Evolutionary conservation across 2,329 filamentous ascomycete genomes (phyloP), one percentile per base, ranked within the genome.

Genomic region (Aspergillus transmontanensis): DNA sequence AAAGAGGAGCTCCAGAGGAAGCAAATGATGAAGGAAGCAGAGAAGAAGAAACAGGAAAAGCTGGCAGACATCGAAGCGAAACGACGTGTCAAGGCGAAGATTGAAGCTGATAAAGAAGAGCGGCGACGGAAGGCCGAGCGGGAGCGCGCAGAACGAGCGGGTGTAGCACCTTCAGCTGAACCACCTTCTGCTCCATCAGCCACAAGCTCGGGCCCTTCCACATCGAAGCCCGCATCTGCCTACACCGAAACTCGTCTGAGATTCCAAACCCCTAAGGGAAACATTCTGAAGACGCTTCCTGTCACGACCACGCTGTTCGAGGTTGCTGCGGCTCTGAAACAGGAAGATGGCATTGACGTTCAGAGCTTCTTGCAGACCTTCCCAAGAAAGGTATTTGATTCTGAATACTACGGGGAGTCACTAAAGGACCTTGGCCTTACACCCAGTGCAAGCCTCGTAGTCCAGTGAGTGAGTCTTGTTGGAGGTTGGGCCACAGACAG

Each of bases 291-390:
- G 85, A 94, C 91, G 0, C 89, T 96, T 67, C 89, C 93, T 0
- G 93, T 92, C 6, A 92, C 96, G 63, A 96, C 93, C 3, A 98
- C 95, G 0, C 81, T 99, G 12, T 97, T 97, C 71, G 94, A 99
- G 80, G 89, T 99, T 57, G 93, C 92, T 0, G 88, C 94, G 70
- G 86, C 89, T 62, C 76, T 99, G 28, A 82, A 88, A 74, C 78
- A 86, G 57, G 92, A 97, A 66, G 88, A 86, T 57, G 92, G 91
- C 0, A 77, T 86, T 6, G 80, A 87, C 3, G 90, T 96, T 16
- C 86, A 83, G 28, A 93, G 88, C 70, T 97, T 99, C 75, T 88
- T 90, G 1, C 91, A 90, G 71, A 97, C 89, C 23, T 98, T 96
- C 72, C 95, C 95, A 0, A 88, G 87, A 73, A 97, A 97, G 83